Evolutionary conservation across 805 yeast species (phyloP).

Genomic region (Candida patagonica): DNA sequence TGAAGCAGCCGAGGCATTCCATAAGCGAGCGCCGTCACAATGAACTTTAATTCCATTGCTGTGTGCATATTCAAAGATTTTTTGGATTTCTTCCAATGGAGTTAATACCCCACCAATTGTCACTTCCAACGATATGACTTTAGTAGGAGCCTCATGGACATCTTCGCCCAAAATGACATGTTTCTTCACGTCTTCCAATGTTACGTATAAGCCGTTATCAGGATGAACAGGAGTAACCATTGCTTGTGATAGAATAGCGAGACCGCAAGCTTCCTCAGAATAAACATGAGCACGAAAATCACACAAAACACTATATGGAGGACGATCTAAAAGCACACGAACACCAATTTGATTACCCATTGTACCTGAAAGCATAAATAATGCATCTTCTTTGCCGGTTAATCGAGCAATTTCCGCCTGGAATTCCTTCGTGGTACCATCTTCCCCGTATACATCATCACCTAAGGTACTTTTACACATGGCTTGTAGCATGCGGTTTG

Average conservation of each 20-base stretch:
- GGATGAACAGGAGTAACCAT: slow-evolving; percentile 84
- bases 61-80: slow-evolving; percentile 63
- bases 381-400: slow-evolving; percentile 72
- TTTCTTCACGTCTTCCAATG: slow-evolving; percentile 68
- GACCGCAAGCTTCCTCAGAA: slow-evolving; percentile 82
- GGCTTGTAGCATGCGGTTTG: slow-evolving; percentile 60
- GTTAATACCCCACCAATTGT: slow-evolving; percentile 75
- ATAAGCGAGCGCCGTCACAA: slow-evolving; percentile 91
- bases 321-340: slow-evolving; percentile 65
- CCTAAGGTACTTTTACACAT: slow-evolving; percentile 55
- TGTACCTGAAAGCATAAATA: slow-evolving; percentile 84
- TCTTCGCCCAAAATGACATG: slow-evolving; percentile 67
- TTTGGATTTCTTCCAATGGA: slow-evolving; percentile 69
- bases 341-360: slow-evolving; percentile 81
- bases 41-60: slow-evolving; percentile 55
- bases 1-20: slow-evolving; percentile 78
- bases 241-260: slow-evolving; percentile 82
- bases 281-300: slow-evolving; percentile 81
- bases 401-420: slow-evolving; percentile 56
- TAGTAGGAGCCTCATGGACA: slow-evolving; percentile 83
- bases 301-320: slow-evolving; percentile 76
- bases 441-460: slow-evolving; percentile 87
- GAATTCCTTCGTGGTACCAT: slow-evolving; percentile 53
- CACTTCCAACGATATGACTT: slow-evolving; percentile 75
- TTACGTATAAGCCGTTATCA: slow-evolving; percentile 61